These are phyloP conservation scores for Thermochaetoides dissita DNA, from an alignment of 2,329 filamentous ascomycete species.

Conservation along the genomic window DNA sequence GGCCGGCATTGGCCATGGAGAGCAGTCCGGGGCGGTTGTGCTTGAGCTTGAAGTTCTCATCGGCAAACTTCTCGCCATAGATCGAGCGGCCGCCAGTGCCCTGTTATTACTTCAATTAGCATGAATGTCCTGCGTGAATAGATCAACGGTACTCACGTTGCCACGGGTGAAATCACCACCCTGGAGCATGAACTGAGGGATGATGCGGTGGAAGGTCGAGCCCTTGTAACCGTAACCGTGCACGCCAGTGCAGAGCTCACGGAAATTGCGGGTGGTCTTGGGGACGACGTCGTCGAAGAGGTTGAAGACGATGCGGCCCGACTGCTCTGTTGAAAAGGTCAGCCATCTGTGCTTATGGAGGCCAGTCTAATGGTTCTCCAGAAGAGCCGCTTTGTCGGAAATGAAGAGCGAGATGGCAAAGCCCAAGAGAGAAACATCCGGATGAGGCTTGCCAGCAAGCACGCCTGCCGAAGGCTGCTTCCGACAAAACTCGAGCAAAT, in stretches of 20 bases:
- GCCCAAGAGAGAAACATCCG: not conserved
- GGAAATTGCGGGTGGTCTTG: conserved; percentile 79
- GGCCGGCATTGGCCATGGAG: conserved; percentile 91
- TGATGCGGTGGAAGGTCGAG: conserved; percentile 85
- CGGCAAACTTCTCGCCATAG: conserved; percentile 86
- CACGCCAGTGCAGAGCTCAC: conserved; percentile 65
- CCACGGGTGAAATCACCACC: conserved; percentile 88
- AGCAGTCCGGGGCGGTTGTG: conserved; percentile 66
- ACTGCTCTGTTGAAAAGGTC: conserved; percentile 41
- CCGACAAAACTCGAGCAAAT: no score
- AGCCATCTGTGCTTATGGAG: conserved; percentile 2
- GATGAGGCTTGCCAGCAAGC: not conserved
- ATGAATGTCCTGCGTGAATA: not conserved
- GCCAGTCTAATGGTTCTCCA: not conserved
- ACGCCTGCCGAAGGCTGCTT: no score
- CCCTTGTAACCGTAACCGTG: conserved; percentile 72
- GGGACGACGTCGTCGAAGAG: conserved; percentile 78
- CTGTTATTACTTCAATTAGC: conserved; percentile 27
- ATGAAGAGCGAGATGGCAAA: no score
- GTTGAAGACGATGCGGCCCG: conserved; percentile 73
- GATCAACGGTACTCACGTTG: conserved; percentile 51
- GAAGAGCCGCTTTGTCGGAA: not conserved
- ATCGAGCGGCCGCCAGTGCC: conserved; percentile 87
- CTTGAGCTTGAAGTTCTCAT: conserved; percentile 76
- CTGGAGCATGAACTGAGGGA: conserved; percentile 89